Base-by-base conservation (phyloP, 192 early-diverging fungal species). In the Podila verticillata region DNA sequence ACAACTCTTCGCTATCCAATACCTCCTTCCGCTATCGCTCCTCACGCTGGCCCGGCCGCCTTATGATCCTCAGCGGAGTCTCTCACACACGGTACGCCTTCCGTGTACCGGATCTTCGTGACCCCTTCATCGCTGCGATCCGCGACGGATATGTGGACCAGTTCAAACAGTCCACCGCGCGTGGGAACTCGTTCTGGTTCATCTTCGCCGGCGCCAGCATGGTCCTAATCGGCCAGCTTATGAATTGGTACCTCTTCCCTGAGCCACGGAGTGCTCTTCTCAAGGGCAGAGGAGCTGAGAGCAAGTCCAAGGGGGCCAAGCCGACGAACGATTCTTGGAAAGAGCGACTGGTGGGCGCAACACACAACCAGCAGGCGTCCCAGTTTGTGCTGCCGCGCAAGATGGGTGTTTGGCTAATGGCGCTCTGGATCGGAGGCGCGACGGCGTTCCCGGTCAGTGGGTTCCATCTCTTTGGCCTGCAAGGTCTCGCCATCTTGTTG, bases 21-120 rank as follows among this genome's bases (percentile, higher is more conserved):
- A 26, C 3, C n/a, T 4, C 51, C 6, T 54, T 68, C 15, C 73
- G 61, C 10, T 75, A 68, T 31, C 66, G 73, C 20, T 63, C 66
- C 22, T 75, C 73, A 12, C 73, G 61, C 26, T 75, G 73, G 73
- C 73, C 73, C 8, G 73, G 60, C n/a, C 73, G 73, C 7, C 35
- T 64, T 39, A 39, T 68, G 12, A 26, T 68, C 61, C 28, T 20
- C 10, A 68, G 54, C 3, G 73, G 73, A 0, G 26, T 57, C 17
- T 49, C 22, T 6, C 73, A 75, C 54, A 68, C 13, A 15, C 0
- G 47, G 4, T 28, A 31, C 30, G 24, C n/a, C 1, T 54, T 24
- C 51, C 20, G 22, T 7, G 51, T 57, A 48, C 48, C 32, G 65
- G 8, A 2, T n/a, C 32, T 74, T 30, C 36, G 73, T 1, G 13